phyloP scores from a whole-genome alignment of 2,329 filamentous ascomycete species.

The Penicillium sp. region DNA sequence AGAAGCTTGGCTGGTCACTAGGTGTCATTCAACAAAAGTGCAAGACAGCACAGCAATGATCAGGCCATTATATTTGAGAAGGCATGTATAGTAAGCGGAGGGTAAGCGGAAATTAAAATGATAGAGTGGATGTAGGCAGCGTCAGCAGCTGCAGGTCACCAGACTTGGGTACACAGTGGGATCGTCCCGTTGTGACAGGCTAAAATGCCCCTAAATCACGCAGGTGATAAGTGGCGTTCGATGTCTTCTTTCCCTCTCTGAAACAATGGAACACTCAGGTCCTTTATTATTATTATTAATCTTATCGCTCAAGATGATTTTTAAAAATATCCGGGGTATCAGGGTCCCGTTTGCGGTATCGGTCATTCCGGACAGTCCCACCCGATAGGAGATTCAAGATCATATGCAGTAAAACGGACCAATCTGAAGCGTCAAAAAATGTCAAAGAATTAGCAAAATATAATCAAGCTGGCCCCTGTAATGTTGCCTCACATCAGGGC shows the following conservation, averaged over 20 bases:
- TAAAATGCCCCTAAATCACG: conserved; percentile 12
- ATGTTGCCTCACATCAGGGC: not conserved
- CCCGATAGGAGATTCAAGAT: not conserved
- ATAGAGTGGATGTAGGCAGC: not conserved
- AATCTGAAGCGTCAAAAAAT: not conserved
- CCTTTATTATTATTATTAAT: not conserved
- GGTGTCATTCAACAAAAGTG: not conserved
- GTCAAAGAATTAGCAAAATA: not conserved
- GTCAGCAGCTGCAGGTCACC: conserved; percentile 1
- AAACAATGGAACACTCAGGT: not conserved
- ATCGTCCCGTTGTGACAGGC: conserved; percentile 16
- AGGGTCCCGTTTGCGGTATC: not conserved
- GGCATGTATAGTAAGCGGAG: not conserved
- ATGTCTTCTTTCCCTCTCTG: not conserved
- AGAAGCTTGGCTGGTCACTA: not conserved
- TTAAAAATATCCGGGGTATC: not conserved
- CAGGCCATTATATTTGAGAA: not conserved
- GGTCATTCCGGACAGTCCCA: not conserved
- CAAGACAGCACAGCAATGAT: not conserved
- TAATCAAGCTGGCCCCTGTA: not conserved
- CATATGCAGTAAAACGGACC: not conserved
- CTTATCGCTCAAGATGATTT: not conserved
- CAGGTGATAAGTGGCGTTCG: conserved; percentile 12
- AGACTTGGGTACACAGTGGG: not conserved
- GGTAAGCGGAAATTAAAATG: not conserved